Base-by-base conservation (phyloP, 768 basidiomycete genomes). In the Podaxis sp. region DNA sequence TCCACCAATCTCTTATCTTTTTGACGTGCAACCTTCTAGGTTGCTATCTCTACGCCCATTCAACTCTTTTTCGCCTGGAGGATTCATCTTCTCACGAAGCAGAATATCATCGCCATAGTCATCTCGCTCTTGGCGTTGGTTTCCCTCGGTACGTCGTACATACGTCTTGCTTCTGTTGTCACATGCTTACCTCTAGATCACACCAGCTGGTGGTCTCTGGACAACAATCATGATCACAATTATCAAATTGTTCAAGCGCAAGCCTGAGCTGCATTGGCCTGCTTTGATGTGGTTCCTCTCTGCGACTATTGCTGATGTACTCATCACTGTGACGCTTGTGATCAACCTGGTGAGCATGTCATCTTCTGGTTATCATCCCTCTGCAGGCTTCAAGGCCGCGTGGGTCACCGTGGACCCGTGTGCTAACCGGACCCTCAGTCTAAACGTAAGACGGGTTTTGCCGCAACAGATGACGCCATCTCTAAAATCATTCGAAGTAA, bases 21-120 rank as follows among this genome's bases (percentile, higher is more conserved):
- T 4, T 12, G 3, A 40, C 3, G 40, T 26, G 24, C 7, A 37
- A 7, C 15, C n/a, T 53, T 3, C 5, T 56, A 78, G 78, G 78
- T 80, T 2, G 71, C 75, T 1, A 73, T 81, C 6, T 82, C 80
- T 2, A 81, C 79, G 6, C 80, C 80, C 0, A 81, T 82, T 20
- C 81, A 82, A 67, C 65, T 82, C 10, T 81, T 80, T 70, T 75
- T 81, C 53, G 79, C 80, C 0, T 79, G 78, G 75, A 72, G 79
- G 51, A 79, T 81, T 44, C 72, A 68, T 58, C 66, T 78, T 13
- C 71, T 82, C 37, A 81, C 78, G 30, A 78, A 77, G 63, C 73
- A 73, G 1, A 73, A 66, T 15, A 74, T 75, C 67, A 64, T 81
- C 7, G 72, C 79, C 0, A 58, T 65, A 1, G 41, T 75, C 26